These are phyloP conservation scores for Penicillium bovifimosum DNA, from an alignment of 495 filamentous ascomycete species.

Conservation along the genomic window DNA sequence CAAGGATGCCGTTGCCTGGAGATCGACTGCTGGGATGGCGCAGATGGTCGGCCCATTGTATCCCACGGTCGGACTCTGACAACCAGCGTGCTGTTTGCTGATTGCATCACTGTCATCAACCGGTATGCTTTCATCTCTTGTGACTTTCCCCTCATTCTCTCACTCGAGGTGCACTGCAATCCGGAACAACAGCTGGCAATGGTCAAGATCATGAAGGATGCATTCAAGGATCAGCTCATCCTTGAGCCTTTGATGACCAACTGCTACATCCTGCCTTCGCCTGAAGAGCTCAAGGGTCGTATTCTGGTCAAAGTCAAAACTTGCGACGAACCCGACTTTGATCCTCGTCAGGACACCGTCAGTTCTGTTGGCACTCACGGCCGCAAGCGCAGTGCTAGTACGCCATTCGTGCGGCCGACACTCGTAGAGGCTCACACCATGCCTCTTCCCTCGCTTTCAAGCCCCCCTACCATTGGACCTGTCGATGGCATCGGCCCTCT, in stretches of 20 bases:
- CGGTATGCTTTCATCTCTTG: conserved; percentile 85
- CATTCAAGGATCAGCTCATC: conserved; percentile 73
- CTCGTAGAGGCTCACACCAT: conserved; percentile 48
- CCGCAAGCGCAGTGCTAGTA: conserved; percentile 76
- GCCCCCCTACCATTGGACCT: conserved; percentile 50
- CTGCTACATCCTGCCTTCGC: conserved; percentile 66
- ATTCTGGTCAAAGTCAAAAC: conserved; percentile 94
- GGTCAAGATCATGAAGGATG: conserved; percentile 83
- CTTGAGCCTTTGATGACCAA: conserved; percentile 65
- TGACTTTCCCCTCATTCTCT: conserved; percentile 82
- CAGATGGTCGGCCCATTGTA: conserved; percentile 78
- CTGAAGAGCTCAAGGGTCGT: conserved; percentile 72
- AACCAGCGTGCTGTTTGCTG: conserved; percentile 74
- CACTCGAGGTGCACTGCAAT: conserved; percentile 91
- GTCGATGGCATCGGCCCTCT: conserved; percentile 35
- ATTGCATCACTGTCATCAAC: conserved; percentile 87
- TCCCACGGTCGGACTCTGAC: conserved; percentile 88
- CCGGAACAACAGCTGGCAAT: conserved; percentile 76
- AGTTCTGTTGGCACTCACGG: conserved; percentile 44
- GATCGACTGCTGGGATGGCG: conserved; percentile 96
- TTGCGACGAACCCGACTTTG: conserved; percentile 39
- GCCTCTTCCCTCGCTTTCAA: conserved; percentile 51
- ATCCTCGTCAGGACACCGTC: conserved; percentile 34
- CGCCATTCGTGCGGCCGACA: conserved; percentile 60
- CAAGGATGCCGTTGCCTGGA: conserved; percentile 91